Conservation (phyloP, 768 basidiomycete genomes). For the Lactarius deliciosus region DNA sequence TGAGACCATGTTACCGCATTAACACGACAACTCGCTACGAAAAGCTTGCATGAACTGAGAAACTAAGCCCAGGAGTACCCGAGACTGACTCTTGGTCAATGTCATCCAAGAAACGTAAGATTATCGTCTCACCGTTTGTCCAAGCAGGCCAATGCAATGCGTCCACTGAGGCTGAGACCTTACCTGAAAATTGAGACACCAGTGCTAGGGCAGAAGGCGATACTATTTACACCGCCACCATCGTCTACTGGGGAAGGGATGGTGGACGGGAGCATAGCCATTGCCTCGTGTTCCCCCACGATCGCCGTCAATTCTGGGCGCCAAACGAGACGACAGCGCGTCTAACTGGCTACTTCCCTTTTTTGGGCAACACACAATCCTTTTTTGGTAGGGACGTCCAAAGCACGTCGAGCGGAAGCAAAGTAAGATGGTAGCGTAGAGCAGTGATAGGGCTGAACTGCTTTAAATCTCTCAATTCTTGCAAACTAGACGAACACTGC, state of each 20-base stretch:
- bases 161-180: neutral
- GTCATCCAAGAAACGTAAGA: neutral
- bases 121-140: neutral
- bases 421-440: neutral
- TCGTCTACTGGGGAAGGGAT: neutral
- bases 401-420: neutral
- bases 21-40: neutral
- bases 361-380: neutral
- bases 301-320: neutral
- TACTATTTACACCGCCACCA: neutral
- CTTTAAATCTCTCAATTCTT: conserved; percentile 1
- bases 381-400: neutral
- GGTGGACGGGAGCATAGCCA: conserved; percentile 6
- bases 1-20: neutral
- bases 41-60: neutral
- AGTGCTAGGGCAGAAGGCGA: neutral
- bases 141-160: neutral
- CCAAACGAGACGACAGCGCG: conserved; percentile 2
- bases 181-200: neutral
- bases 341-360: conserved; percentile 8
- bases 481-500: neutral
- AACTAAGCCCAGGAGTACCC: neutral
- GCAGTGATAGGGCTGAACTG: conserved; percentile 2
- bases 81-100: neutral
- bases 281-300: conserved; percentile 7